Evolutionary conservation across 2,329 filamentous ascomycete genomes (phyloP), one percentile per base, ranked within the genome.

Genomic region (Colletotrichum sp.): DNA sequence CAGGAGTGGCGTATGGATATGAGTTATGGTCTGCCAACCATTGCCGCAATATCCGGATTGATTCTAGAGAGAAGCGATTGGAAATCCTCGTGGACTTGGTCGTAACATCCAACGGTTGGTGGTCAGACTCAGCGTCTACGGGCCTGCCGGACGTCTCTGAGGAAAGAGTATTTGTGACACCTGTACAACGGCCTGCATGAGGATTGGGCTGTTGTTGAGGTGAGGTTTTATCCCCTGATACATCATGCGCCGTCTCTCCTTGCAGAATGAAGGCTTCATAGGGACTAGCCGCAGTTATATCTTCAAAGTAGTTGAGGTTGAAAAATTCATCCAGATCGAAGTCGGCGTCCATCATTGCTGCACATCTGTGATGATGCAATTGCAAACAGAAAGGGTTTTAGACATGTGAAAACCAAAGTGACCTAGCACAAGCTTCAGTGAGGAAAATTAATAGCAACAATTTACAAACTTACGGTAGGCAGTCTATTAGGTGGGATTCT

Each of bases 251-350:
- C 10, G 43, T 52, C 10, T 52, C 43, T 52, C 1, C n/a, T 13
- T 21, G n/a, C 10, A 21, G 4, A 6, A 21, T 12, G 6, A 10
- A 21, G n/a, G 43, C 3, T 48, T 7, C n/a, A 13, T 4, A 48
- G 43, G 9, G 10, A 21, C 43, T 5, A 48, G 9, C 10, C 3
- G n/a, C n/a, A 13, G n/a, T 0, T 3, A 1, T 3, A 4, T 48
- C 43, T 10, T 48, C 43, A 21, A 48, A 48, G 7, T 48, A 48
- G 4, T 6, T 48, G n/a, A 48, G 43, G 10, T 48, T 48, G n/a
- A 48, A 48, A 7, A 48, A 48, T 7, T 48, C 43, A 18, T 48
- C 3, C 43, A 48, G 12, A 21, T 48, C 43, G 9, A 48, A 13
- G 12, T 48, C 43, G 18, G 43, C 10, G 43, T 7, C n/a, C n/a